These are phyloP conservation scores for Morella rubra DNA, from an alignment of 306 rosid species.

Conservation along the genomic window DNA sequence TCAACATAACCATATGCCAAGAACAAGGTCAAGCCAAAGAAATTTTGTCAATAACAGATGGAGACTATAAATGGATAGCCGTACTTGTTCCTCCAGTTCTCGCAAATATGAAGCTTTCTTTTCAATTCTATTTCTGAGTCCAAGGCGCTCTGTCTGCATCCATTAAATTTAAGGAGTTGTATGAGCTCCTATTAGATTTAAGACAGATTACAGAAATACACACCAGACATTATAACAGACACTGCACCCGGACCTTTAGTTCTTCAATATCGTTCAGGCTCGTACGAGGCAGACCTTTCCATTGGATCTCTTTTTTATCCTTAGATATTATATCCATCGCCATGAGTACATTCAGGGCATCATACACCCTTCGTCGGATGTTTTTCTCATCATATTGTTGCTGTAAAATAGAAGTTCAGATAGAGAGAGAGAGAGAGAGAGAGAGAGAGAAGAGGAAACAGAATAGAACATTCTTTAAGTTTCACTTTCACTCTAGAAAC, in stretches of 20 bases:
- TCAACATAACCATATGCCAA: not conserved
- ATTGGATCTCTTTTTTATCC: constrained; percentile 97
- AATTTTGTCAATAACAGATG: constrained; percentile 14
- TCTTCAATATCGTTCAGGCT: constrained; percentile 85
- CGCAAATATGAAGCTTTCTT: constrained; percentile 91
- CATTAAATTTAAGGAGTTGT: constrained; percentile 27
- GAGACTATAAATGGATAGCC: constrained; percentile 15
- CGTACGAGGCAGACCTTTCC: constrained; percentile 98
- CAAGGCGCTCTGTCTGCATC: constrained; percentile 75
- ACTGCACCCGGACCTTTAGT: constrained; percentile 61
- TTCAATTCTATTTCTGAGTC: constrained; percentile 72
- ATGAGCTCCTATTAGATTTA: constrained; percentile 15
- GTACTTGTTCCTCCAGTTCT: constrained; percentile 94
- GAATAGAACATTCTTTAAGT: constrained; percentile 22
- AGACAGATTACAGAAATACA: constrained; percentile 3
- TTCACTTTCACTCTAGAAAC: constrained; percentile 12
- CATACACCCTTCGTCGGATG: constrained; percentile 94
- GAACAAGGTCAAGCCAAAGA: constrained; percentile 9
- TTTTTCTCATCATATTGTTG: constrained; percentile 98
- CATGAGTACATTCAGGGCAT: constrained; percentile 97
- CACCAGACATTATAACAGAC: constrained; percentile 20
- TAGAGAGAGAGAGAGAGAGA: constrained; percentile 1
- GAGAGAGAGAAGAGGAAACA: too few relatives aligned
- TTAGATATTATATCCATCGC: constrained; percentile 98
- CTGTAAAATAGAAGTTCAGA: constrained; percentile 45